Base-by-base conservation (phyloP, 73 alveolate species). In the Tetrahymena thermophila region DNA sequence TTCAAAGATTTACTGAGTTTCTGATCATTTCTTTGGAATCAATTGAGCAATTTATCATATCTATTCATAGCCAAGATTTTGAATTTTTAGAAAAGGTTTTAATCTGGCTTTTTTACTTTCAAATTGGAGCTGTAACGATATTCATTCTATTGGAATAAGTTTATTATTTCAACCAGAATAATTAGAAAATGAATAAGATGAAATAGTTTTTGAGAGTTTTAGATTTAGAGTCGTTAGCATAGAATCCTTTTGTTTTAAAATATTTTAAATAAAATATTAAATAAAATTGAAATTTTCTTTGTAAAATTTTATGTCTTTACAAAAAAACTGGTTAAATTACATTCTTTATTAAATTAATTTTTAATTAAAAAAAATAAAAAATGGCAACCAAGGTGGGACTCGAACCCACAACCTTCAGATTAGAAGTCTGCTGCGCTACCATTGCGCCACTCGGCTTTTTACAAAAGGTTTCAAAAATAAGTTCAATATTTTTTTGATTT, bases 361-460 rank as follows among this genome's bases (percentile, higher is more conserved):
- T 50, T 15, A 50, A 14, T 43, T 19, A 43, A 16, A n/a, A 56
- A 25, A 71, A 71, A 28, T 3, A 71, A 71, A 71, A 71, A 71
- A 1, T 71, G 89, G 89, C 89, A 71, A 71, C 89, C 89, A 71
- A 71, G 89, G 89, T 71, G 89, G 89, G 89, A 71, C 89, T 71
- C 89, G 89, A 71, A 71, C 89, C 89, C 89, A 71, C 89, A 71
- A 71, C 89, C 89, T 71, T 71, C 89, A 71, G 89, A 71, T 71
- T 71, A 71, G 89, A 71, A 71, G 89, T 71, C 89, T 71, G 89
- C 89, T 71, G 89, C 89, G 89, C 89, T 71, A 71, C 89, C 89
- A 71, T 71, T 71, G 89, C 89, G 89, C 89, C 89, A 71, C 89
- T 71, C 89, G 89, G 89, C 89, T 71, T 71, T 37, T 71, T n/a